Base-by-base conservation (phyloP, 108 stramenopile species). In the Fistulifera solaris region DNA sequence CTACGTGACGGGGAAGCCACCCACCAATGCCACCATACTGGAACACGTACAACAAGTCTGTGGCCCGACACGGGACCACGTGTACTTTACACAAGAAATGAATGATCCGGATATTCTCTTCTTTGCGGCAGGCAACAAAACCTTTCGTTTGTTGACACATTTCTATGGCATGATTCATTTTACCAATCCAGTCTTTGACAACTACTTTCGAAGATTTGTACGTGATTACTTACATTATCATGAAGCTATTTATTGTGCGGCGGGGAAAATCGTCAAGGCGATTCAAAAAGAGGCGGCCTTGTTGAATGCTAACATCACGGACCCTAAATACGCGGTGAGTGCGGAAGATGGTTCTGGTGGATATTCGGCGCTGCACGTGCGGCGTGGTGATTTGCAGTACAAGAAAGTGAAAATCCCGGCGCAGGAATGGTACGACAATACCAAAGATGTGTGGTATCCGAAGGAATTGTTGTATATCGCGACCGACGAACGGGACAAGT, bases 311-410 rank as follows among this genome's bases (percentile, higher is more conserved):
- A 25, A 10, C 10, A 22, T n/a, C n/a, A n/a, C 63, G 22, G 80
- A 87, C 54, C 5, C 40, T 11, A 35, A 35, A 8, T 35, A 35
- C 31, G 31, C 6, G 31, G 31, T 35, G 3, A 4, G 19, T 4
- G 7, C 16, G 16, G 79, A 67, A 52, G 78, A 86, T 61, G 80
- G 78, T 13, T 62, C 47, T 44, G 82, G 84, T 1, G 68, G 62
- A 7, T 95, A 67, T 61, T 81, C 82, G 1, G 65, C 90, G 11
- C 54, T 95, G 71, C 94, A 95, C 58, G 66, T 92, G 48, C 72
- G 94, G 1, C 68, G 94, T 10, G 94, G 94, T 5, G 94, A 95
- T 49, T 87, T 85, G 55, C 86, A 88, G 42, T 88, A 82, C 68
- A 80, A 86, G 54, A 84, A 84, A 38, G 75, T 75, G 2, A 83